These are phyloP conservation scores for Globisporangium abappressorium DNA, from an alignment of 352 stramenopile genomes.

Conservation along the genomic window DNA sequence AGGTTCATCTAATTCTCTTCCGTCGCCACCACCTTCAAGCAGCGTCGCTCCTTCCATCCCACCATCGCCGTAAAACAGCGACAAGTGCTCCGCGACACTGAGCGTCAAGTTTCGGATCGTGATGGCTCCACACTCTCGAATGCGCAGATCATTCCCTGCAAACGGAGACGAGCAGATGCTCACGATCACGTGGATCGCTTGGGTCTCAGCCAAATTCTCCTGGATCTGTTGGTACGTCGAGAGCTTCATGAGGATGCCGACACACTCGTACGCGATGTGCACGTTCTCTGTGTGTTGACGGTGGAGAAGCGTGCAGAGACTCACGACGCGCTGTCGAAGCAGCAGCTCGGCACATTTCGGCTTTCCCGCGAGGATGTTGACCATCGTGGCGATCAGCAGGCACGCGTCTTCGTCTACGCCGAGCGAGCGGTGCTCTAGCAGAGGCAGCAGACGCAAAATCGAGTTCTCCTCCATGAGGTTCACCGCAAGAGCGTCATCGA, in stretches of 20 bases:
- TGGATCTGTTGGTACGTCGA: constrained; percentile 76
- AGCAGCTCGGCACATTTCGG: constrained; percentile 40
- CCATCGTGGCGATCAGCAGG: constrained; percentile 33
- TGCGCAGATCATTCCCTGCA: constrained; percentile 20
- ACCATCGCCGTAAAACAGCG: constrained; percentile 47
- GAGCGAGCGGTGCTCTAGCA: constrained; percentile 47
- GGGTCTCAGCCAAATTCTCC: constrained; percentile 43
- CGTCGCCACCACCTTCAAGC: constrained; percentile 17
- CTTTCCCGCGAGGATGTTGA: constrained; percentile 52
- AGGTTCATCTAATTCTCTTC: background rate
- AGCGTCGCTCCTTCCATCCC: constrained; percentile 15
- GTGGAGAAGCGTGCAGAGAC: constrained; percentile 53
- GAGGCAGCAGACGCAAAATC: constrained; percentile 34
- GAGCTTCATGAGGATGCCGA: constrained; percentile 49
- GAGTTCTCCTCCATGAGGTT: constrained; percentile 55
- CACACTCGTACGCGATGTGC: constrained; percentile 41
- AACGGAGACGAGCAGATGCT: constrained; percentile 43
- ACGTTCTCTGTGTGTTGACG: constrained; percentile 31
- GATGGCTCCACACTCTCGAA: constrained; percentile 54
- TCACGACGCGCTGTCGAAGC: constrained; percentile 48
- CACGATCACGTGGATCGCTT: constrained; percentile 58
- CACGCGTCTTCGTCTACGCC: constrained; percentile 39
- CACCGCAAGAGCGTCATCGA: constrained; percentile 56
- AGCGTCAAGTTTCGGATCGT: constrained; percentile 72
- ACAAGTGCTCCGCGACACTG: constrained; percentile 51